These are phyloP conservation scores for Saccharomyces hybrid DNA, from an alignment of 1,139 yeast genomes.

Conservation along the genomic window DNA sequence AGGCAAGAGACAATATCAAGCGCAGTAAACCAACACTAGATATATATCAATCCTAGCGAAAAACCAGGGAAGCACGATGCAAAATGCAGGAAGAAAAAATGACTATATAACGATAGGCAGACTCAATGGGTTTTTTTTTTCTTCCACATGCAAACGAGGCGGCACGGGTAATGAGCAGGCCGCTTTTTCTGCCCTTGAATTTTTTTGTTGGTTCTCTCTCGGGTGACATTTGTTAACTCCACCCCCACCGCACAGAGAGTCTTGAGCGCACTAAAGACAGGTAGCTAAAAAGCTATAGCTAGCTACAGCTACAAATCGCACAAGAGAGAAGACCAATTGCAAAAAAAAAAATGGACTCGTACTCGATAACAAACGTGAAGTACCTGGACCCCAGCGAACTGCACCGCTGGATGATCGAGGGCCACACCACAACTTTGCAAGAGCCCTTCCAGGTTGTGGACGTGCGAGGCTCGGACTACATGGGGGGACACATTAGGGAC, in stretches of 20 bases:
- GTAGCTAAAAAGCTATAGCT: not conserved
- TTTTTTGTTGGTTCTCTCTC: not conserved
- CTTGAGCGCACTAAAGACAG: not conserved
- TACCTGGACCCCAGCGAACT: conserved; percentile 26
- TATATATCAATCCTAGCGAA: not conserved
- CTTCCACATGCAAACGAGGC: not conserved
- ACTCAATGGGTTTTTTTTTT: not conserved
- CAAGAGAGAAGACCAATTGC: not conserved
- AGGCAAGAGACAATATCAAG: not conserved
- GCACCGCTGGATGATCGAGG: conserved; percentile 22
- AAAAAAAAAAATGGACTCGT: not conserved
- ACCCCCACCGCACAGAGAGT: not conserved
- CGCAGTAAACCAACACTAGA: not conserved
- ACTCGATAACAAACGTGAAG: conserved; percentile 16
- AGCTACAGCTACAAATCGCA: not conserved
- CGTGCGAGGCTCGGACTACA: conserved; percentile 74
- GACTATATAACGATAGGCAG: not conserved
- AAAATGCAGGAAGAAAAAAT: not conserved
- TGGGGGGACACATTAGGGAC: conserved; percentile 41
- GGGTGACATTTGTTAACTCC: not conserved
- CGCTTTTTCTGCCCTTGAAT: not conserved
- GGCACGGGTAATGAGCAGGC: not conserved
- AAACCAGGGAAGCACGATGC: not conserved
- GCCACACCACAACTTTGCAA: conserved; percentile 11
- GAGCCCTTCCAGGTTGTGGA: conserved; percentile 61